Base-by-base conservation (phyloP, 2,329 filamentous ascomycete genomes). In the Pseudogymnoascus sp. region DNA sequence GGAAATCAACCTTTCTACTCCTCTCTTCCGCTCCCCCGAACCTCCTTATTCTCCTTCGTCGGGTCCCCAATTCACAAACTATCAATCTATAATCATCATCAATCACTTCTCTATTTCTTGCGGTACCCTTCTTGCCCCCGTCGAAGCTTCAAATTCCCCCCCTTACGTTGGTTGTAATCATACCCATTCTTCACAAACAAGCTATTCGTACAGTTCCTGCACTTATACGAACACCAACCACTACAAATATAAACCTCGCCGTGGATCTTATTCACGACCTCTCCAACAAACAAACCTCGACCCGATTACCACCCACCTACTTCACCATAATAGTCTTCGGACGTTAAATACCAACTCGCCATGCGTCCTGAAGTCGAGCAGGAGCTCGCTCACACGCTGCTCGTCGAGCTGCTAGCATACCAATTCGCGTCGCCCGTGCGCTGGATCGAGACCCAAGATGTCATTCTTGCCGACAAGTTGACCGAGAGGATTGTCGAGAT, bases 401-500 rank as follows among this genome's bases (percentile, higher is more conserved):
- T 99, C 76, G 91, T 99, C 70, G 95, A 99, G 87, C 90, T 99
- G 69, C 87, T 99, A 71, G 95, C 95, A 82, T 99, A 98, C 80
- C 95, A 99, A 77, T 99, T 99, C 78, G 95, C 95, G 73, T 98
- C 93, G 63, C 95, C 95, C 61, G 95, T 99, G 72, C 89, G 95
- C 87, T 99, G 95, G 95, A 99, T 99, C 79, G 95, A 99, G 81
- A 99, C 95, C 63, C 95, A 99, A 80, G 95, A 99, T 93, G 95
- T 99, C 72, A 95, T 99, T 74, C 90, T 99, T 72, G 93, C 90
- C 69, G 92, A 98, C 79, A 95, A 96, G 81, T 90, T 88, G 62
- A 96, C 95, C 61, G 95, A 99, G 84, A 88, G 95, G 75, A 96
- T 99, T 75, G 95, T 99, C 73, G 95, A 99, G 79, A 89, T 99